These are phyloP conservation scores for Rhodosporidiobolus odoratus DNA, from an alignment of 768 basidiomycete species.

Conservation along the genomic window DNA sequence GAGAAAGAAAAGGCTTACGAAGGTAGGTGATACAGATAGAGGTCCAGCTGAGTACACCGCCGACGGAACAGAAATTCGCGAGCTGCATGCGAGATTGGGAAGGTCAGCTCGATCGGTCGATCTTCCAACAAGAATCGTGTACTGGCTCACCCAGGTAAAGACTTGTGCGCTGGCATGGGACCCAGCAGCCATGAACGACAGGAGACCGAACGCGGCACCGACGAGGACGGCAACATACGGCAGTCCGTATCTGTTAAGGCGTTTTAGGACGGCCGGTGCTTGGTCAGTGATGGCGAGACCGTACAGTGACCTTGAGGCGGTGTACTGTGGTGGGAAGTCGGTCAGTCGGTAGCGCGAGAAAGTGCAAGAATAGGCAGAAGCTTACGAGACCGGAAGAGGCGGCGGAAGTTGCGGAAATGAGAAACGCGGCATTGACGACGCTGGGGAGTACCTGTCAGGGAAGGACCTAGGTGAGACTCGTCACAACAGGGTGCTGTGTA, in stretches of 20 bases:
- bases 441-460: constrained; percentile 40
- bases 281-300: constrained; percentile 45
- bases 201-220: constrained; percentile 40
- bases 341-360: not conserved
- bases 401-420: constrained; percentile 48
- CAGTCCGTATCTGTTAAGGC: constrained; percentile 45
- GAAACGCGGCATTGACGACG: constrained; percentile 48
- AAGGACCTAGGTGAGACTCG: too few species aligned
- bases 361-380: not conserved
- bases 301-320: constrained; percentile 47
- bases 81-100: not conserved
- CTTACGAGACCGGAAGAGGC: constrained; percentile 45
- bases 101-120: not conserved
- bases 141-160: constrained; percentile 1
- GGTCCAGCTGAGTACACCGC: constrained; percentile 26
- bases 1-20: not conserved
- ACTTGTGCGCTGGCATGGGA: not conserved
- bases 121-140: not conserved
- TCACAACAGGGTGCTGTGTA: too few species aligned
- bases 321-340: too few species aligned
- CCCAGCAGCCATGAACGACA: constrained; percentile 34
- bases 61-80: constrained; percentile 14
- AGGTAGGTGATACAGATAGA: constrained; percentile 29
- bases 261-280: constrained; percentile 46
- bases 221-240: constrained; percentile 44